Conservation (phyloP, 1,284 basidiomycete species). For the Trametes versicolor region DNA sequence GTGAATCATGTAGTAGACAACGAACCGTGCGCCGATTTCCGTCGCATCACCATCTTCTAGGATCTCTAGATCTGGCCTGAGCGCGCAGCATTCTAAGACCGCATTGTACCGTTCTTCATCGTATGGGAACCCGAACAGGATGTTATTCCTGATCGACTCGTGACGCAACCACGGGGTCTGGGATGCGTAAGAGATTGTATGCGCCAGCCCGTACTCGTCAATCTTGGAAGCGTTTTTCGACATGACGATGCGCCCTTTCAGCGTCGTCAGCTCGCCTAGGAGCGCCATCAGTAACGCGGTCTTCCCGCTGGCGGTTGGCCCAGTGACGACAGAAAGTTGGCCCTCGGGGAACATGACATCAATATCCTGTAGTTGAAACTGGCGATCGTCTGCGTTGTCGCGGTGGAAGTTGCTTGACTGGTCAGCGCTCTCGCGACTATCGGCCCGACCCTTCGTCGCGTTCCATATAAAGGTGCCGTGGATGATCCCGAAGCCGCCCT, state of each 20-base stretch:
- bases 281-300: slow-evolving; percentile 79
- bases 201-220: slow-evolving; percentile 71
- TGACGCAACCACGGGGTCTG: slow-evolving; percentile 87
- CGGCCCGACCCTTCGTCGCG: slow-evolving; percentile 36
- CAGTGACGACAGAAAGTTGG: slow-evolving; percentile 69
- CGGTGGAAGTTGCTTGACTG: background rate
- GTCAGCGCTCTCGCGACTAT: slow-evolving; percentile 11
- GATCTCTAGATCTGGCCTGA: slow-evolving; percentile 68
- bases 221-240: slow-evolving; percentile 68
- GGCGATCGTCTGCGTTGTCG: slow-evolving; percentile 45
- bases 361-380: slow-evolving; percentile 74
- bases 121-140: slow-evolving; percentile 73
- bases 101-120: slow-evolving; percentile 71
- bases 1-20: background rate
- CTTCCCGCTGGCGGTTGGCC: slow-evolving; percentile 85
- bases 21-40: slow-evolving; percentile 49
- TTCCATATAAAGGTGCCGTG: slow-evolving; percentile 81
- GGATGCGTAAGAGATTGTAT: slow-evolving; percentile 84
- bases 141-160: slow-evolving; percentile 75
- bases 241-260: slow-evolving; percentile 65
- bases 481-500: slow-evolving; percentile 67
- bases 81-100: slow-evolving; percentile 76
- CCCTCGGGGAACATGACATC: slow-evolving; percentile 76
- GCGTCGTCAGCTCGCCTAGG: slow-evolving; percentile 70
- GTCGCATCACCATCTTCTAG: slow-evolving; percentile 54